These are phyloP conservation scores for Xylaria sp. DNA, from an alignment of 2,329 filamentous ascomycete genomes.

Conservation along the genomic window DNA sequence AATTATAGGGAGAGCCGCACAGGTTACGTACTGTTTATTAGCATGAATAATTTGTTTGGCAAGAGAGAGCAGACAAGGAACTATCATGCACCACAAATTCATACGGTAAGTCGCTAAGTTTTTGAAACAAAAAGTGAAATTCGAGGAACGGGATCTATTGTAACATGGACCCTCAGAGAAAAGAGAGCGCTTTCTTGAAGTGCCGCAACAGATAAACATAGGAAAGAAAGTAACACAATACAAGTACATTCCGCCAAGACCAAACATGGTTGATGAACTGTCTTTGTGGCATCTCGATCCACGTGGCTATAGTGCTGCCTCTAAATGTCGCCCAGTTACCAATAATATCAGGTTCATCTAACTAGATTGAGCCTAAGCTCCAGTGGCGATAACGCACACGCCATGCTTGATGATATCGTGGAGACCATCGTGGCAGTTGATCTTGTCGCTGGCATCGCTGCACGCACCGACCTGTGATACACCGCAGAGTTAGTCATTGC, in stretches of 20 bases:
- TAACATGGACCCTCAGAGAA: not conserved
- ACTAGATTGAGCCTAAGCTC: not conserved
- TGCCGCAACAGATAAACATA: not conserved
- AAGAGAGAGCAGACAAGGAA: no score
- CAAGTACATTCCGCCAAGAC: not conserved
- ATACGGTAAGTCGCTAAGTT: no score
- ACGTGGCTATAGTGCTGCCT: not conserved
- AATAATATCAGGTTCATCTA: not conserved
- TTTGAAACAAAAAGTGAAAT: no score
- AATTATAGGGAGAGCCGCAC: no score
- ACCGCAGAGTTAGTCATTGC: no score
- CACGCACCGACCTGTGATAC: no score
- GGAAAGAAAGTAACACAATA: not conserved
- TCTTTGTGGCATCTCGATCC: not conserved
- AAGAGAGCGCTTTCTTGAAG: not conserved
- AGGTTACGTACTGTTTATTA: no score
- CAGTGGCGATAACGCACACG: conserved; percentile 8
- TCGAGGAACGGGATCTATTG: not conserved
- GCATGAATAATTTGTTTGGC: no score
- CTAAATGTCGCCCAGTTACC: not conserved
- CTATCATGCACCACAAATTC: no score
- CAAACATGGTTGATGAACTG: not conserved
- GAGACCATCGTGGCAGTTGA: conserved; percentile 22
- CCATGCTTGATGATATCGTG: conserved; percentile 32
- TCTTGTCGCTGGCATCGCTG: conserved; percentile 22